Base-by-base conservation (phyloP, 75 land plant genomes). In the Pseudotsuga menziesii region DNA sequence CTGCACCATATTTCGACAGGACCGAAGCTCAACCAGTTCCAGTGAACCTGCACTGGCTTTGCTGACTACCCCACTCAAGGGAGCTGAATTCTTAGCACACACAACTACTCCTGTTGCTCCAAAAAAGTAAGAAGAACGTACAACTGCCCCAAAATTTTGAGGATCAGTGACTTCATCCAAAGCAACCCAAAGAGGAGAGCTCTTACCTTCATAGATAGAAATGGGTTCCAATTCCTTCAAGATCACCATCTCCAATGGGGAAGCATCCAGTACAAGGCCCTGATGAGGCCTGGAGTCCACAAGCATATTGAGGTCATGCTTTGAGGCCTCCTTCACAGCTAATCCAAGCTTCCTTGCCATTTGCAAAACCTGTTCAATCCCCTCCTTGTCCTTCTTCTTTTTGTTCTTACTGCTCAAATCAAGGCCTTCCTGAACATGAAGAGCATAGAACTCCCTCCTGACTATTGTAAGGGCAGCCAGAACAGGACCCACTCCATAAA, bases 41-140 rank as follows among this genome's bases (percentile, higher is more conserved):
- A 97, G 83, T 22, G 99, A 86, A 52, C 98, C 98, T 15, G 99
- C 98, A 84, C 99, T 97, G n/a, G 99, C 99, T 78, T 97, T 97
- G 85, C 95, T 92, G 72, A 97, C 99, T 61, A 97, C 99, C 7
- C 98, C 99, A 82, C 95, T 97, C 78, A 94, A 80, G 44, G 99
- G 99, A 57, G 99, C 99, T 55, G 99, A 97, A 76, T 97, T 97
- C 81, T 97, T 97, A 2, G 99, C 95, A 84, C 98, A 97, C 1
- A 97, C 81, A 8, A 97, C 86, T 35, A 97, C 91, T 12, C 99
- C 99, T 3, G 83, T 73, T 16, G 89, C 98, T 26, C 99, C 99
- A 82, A 97, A 92, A 75, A 90, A 97, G 72, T 94, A 92, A 52
- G 98, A 84, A 26, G 99, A 97, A 60, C 99, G 82, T 13, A 94